phyloP scores from a whole-genome alignment of 352 stramenopile genomes.

The Aphanomyces invadans region DNA sequence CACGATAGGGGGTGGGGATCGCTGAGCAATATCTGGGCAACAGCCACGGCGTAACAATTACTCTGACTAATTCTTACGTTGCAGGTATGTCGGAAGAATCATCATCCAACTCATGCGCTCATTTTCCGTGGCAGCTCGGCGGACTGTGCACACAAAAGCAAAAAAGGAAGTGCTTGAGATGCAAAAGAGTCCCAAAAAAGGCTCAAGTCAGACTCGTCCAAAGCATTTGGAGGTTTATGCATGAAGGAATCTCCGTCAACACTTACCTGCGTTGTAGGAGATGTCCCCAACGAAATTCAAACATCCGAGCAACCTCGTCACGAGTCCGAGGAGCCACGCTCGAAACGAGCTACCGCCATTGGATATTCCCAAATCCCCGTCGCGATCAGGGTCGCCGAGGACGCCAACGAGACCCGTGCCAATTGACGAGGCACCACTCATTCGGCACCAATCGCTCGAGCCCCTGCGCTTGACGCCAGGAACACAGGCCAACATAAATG shows the following conservation, averaged over 20 bases:
- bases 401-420: neutral
- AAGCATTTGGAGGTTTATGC: neutral
- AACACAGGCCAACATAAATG: too few relatives aligned
- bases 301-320: neutral
- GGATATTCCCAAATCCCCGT: neutral
- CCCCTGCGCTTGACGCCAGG: neutral
- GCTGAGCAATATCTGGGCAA: conserved; percentile 82
- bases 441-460: neutral
- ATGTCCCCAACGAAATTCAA: neutral
- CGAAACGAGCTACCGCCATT: neutral
- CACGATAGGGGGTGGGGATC: conserved; percentile 64
- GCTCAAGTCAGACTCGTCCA: neutral
- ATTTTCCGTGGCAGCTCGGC: conserved; percentile 7
- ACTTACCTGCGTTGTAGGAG: neutral
- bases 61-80: conserved; percentile 84
- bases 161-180: neutral
- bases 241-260: neutral
- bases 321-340: neutral
- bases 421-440: neutral
- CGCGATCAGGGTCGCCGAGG: neutral
- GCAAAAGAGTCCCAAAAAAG: neutral
- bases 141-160: conserved; percentile 8
- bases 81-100: conserved; percentile 31
- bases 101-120: neutral
- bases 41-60: conserved; percentile 83